Base-by-base conservation (phyloP, 164 flowering plant species). In the Buxus sempervirens region DNA sequence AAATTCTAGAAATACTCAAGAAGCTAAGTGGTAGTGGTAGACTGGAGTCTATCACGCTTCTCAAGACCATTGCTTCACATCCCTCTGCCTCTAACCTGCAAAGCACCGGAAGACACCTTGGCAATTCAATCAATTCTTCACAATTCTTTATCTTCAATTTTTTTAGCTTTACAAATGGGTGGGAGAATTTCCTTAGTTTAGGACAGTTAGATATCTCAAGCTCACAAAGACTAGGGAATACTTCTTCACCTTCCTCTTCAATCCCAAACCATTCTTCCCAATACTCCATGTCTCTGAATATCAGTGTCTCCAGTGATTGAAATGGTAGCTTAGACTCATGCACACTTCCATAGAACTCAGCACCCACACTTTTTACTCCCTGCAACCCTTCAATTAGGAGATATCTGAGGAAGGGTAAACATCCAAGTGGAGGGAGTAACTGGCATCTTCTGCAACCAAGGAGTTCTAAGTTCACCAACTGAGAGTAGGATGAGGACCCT, bases 391-490 rank as follows among this genome's bases (percentile, higher is more conserved):
- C 13, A 45, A 45, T 45, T 15, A 5, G 14, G 18, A 45, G 51
- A 9, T 64, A 45, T 68, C 65, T 72, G 26, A 80, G 78, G 0
- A 72, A 69, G 4, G 76, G 64, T 8, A 80, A 65, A 16, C 60
- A 75, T 27, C 78, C 79, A 6, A 77, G 68, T 56, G 80, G 48
- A 22, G 83, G 83, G 23, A 80, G 65, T 45, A 61, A 42, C 5
- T 42, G 5, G 54, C 77, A 75, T n/a, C 49, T 58, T 24, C 25
- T 21, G 48, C 75, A 76, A 21, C 58, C 12, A 16, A 28, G 36
- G 26, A 69, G 60, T 7, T 45, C 51, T 19, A 76, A 4, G 28
- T 32, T 23, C 21, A 24, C 51, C 12, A 45, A 10, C 14, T 10
- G 36, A 16, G 70, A 56, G 59, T 60, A 69, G 20, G 66, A 49